Conservation (phyloP, 2,329 filamentous ascomycete species). For the Teratosphaeria destructans region DNA sequence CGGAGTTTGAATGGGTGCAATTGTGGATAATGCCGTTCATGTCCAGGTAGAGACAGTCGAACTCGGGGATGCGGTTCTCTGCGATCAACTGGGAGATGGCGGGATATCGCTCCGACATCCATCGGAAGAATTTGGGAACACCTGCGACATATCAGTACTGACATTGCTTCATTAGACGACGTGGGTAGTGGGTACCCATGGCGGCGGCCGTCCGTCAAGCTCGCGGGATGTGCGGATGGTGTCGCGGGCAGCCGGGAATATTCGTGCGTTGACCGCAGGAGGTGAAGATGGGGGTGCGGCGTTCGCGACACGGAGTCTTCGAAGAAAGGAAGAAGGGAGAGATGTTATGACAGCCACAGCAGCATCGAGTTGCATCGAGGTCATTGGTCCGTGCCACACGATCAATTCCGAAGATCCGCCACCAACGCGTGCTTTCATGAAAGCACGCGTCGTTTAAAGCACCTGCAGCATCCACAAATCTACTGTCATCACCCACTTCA, state of each 20-base stretch:
- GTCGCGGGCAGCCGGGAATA: constrained; percentile 1
- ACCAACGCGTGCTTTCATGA: not conserved
- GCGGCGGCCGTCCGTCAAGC: constrained; percentile 23
- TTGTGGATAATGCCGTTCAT: constrained; percentile 99
- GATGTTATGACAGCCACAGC: not conserved
- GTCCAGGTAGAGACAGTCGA: constrained; percentile 91
- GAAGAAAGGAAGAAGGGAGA: constrained; percentile 18
- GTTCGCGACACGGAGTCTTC: constrained; percentile 29
- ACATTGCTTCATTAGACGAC: not conserved
- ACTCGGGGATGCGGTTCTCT: constrained; percentile 97
- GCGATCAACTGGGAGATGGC: constrained; percentile 97
- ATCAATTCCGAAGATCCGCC: not conserved
- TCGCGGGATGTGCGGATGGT: constrained; percentile 5
- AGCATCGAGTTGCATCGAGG: not conserved
- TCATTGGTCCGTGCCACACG: not conserved
- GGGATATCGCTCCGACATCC: constrained; percentile 98
- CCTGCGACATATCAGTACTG: constrained; percentile 41
- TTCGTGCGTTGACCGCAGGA: constrained; percentile 4
- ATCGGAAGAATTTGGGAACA: constrained; percentile 92
- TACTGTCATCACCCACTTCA: not conserved
- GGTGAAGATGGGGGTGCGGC: constrained; percentile 14
- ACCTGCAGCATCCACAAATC: not conserved
- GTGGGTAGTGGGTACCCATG: constrained; percentile 19
- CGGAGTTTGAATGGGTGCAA: constrained; percentile 93
- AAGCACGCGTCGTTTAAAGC: not conserved